Evolutionary conservation across 2,329 filamentous ascomycete genomes (phyloP).

Genomic region (Thelonectria blattea): DNA sequence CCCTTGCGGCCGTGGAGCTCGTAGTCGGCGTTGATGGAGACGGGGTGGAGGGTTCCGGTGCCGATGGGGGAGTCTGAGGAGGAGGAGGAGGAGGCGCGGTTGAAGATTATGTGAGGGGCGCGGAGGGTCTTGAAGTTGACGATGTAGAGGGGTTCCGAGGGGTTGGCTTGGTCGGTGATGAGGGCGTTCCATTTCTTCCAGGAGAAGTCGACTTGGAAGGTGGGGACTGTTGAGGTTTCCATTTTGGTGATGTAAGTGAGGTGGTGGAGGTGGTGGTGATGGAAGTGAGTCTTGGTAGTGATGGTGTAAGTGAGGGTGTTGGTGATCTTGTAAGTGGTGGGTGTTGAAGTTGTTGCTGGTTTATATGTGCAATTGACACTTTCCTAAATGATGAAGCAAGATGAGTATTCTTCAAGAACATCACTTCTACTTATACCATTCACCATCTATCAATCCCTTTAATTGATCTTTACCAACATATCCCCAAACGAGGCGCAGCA

Average conservation of each 20-base stretch:
- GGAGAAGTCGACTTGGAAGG: constrained; percentile 25
- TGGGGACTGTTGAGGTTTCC: neutral
- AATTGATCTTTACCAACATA: neutral
- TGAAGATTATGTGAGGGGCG: constrained; percentile 24
- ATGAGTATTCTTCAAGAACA: neutral
- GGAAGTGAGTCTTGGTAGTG: no score
- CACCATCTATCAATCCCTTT: neutral
- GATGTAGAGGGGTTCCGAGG: constrained; percentile 22
- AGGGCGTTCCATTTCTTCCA: constrained; percentile 28
- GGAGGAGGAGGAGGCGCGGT: neutral
- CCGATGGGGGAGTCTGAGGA: constrained; percentile 11
- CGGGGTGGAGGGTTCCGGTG: constrained; percentile 24
- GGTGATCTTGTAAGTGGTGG: neutral
- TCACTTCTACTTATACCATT: neutral
- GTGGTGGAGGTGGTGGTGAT: no score
- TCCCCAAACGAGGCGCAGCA: neutral
- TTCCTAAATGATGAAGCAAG: neutral
- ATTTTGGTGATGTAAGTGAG: no score
- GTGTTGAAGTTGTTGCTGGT: neutral
- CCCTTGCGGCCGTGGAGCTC: constrained; percentile 29
- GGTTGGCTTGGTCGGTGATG: constrained; percentile 15
- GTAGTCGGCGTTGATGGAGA: constrained; percentile 33
- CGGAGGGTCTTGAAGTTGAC: constrained; percentile 24
- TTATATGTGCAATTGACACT: neutral
- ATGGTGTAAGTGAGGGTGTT: neutral